Percentiles rank a stretch among this genome's conserved stretches.
phyloP scores from a whole-genome alignment of 108 stramenopile genomes.

The Stephanodiscus triporus region DNA sequence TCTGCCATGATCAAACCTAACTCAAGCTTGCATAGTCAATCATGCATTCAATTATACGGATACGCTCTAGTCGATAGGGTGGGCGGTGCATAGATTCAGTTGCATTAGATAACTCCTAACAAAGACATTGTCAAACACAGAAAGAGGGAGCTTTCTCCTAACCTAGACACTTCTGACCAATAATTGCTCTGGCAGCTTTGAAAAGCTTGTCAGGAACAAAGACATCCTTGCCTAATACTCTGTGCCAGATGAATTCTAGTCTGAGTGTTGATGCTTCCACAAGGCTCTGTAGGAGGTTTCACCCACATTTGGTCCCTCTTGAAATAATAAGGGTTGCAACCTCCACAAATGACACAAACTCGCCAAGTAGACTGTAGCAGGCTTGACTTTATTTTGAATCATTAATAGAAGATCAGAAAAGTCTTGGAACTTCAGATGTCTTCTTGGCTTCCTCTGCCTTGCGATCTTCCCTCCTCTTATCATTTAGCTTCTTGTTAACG shows the following conservation, averaged over 20 bases:
- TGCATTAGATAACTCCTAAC: not conserved
- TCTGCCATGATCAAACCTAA: constrained; percentile 2
- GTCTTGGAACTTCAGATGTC: not conserved
- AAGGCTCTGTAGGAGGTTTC: not conserved
- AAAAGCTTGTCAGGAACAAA: constrained; percentile 7
- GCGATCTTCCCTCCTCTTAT: too few relatives aligned
- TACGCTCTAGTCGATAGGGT: constrained; percentile 15
- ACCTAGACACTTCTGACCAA: not conserved
- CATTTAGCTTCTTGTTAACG: constrained; percentile 4
- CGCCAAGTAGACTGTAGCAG: not conserved
- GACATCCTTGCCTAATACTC: not conserved
- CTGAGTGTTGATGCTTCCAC: constrained; percentile 1
- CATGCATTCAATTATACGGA: constrained; percentile 4
- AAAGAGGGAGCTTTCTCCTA: constrained; percentile 1
- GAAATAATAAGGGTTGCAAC: not conserved
- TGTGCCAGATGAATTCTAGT: not conserved
- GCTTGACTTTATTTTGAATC: not conserved
- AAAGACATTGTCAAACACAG: constrained; percentile 4
- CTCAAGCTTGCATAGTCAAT: constrained; percentile 5
- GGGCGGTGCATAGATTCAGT: too few relatives aligned
- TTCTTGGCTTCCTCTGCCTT: constrained; percentile 6
- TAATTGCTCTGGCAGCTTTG: not conserved
- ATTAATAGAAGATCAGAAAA: not conserved
- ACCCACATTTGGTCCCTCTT: not conserved
- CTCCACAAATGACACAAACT: constrained; percentile 1